Conservation (phyloP, 2,329 filamentous ascomycete genomes). For the Alternaria incomplexa region DNA sequence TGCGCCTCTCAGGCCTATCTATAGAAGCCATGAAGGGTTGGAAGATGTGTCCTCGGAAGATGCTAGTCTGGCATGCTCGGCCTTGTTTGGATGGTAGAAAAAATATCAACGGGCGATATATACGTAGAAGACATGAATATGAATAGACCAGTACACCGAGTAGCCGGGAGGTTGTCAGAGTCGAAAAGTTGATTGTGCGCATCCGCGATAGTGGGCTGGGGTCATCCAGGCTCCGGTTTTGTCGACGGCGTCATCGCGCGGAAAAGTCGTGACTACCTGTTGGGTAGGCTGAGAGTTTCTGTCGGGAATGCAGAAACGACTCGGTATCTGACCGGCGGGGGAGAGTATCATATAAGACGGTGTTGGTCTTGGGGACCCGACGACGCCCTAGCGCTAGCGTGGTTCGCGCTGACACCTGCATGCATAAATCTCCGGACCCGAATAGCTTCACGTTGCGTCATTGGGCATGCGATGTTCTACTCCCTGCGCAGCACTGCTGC, state of each 20-base stretch:
- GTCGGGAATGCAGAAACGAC: not conserved
- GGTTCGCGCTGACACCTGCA: slow-evolving; percentile 14
- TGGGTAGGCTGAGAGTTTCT: not conserved
- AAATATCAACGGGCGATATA: not conserved
- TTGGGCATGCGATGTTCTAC: not conserved
- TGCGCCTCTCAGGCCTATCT: not conserved
- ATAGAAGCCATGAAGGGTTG: not conserved
- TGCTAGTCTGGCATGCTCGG: not conserved
- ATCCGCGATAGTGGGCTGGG: not conserved
- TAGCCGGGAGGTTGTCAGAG: not conserved
- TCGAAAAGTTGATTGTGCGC: not conserved
- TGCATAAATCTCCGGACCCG: slow-evolving; percentile 2
- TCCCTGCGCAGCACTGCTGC: not conserved
- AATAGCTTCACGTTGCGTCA: not conserved
- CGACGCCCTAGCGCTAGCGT: slow-evolving; percentile 6
- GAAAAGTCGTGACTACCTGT: not conserved
- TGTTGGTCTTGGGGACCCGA: slow-evolving; percentile 15
- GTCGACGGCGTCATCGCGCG: not conserved
- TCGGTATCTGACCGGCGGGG: not conserved
- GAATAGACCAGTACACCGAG: not conserved
- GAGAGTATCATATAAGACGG: slow-evolving; percentile 5
- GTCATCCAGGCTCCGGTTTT: not conserved
- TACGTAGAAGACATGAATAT: not conserved
- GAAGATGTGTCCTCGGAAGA: not conserved
- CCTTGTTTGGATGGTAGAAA: not conserved